Evolutionary conservation across 2,329 filamentous ascomycete species (phyloP).

Genomic region (Trichothecium roseum): DNA sequence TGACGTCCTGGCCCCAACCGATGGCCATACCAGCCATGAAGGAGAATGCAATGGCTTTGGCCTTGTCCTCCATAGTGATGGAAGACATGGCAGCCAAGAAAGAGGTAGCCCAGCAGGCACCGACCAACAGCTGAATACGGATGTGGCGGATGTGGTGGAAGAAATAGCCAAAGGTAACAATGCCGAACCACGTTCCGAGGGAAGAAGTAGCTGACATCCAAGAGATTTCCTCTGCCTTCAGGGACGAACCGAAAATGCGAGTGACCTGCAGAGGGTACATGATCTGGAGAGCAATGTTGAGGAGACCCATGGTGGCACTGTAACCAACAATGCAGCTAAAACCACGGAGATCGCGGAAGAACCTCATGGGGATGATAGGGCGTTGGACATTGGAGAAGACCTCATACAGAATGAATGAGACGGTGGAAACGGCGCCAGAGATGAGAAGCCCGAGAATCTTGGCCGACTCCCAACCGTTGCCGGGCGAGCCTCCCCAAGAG

Average conservation of each 20-base stretch:
- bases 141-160: background rate
- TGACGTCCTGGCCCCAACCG: conserved; percentile 10
- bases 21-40: conserved; percentile 10
- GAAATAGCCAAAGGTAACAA: background rate
- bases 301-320: conserved; percentile 13
- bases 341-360: conserved; percentile 20
- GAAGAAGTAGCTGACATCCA: background rate
- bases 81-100: conserved; percentile 10
- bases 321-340: conserved; percentile 17
- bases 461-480: conserved; percentile 10
- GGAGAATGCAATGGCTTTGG: conserved; percentile 8
- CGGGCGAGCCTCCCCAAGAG: conserved; percentile 13
- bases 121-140: conserved; percentile 8
- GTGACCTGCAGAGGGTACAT: conserved; percentile 18
- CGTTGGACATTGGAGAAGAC: conserved; percentile 10
- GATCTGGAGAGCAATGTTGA: conserved; percentile 17
- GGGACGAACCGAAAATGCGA: background rate
- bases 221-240: background rate
- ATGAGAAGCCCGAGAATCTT: conserved; percentile 15
- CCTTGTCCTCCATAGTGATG: conserved; percentile 5
- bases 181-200: background rate
- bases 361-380: conserved; percentile 17
- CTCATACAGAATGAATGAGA: conserved; percentile 12
- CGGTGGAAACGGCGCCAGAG: conserved; percentile 8
- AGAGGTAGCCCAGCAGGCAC: conserved; percentile 7